phyloP scores from a whole-genome alignment of 208 protist genomes.

The Wallacemonas sp. region DNA sequence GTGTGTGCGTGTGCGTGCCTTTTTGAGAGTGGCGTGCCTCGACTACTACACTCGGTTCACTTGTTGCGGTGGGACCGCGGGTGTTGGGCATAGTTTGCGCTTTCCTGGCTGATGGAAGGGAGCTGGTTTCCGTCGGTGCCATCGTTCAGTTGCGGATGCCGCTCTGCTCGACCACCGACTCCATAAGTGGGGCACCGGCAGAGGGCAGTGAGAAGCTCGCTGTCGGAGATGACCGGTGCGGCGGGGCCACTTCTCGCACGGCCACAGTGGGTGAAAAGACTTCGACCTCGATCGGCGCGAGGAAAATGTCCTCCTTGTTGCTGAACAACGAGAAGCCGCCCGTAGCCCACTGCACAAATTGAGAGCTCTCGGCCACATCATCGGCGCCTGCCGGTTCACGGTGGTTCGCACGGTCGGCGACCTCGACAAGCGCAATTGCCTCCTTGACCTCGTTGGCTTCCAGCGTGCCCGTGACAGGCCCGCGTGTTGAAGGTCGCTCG shows the following conservation, averaged over 20 bases:
- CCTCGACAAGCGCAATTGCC: slow-evolving; percentile 41
- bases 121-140: too few species aligned
- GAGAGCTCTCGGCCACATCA: background rate
- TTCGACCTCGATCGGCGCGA: slow-evolving; percentile 40
- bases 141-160: too few species aligned
- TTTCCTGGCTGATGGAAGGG: too few species aligned
- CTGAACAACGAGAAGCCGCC: slow-evolving; percentile 69
- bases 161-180: too few species aligned
- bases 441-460: slow-evolving; percentile 75
- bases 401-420: slow-evolving; percentile 2
- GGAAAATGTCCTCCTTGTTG: slow-evolving; percentile 45
- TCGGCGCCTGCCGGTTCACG: slow-evolving; percentile 11
- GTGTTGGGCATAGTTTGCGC: too few species aligned
- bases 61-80: too few species aligned
- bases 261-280: slow-evolving; percentile 24
- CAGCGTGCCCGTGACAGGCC: slow-evolving; percentile 42
- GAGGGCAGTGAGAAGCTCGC: background rate
- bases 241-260: background rate
- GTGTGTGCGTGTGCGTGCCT: too few species aligned
- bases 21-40: too few species aligned
- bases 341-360: slow-evolving; percentile 71
- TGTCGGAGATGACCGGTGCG: slow-evolving; percentile 24
- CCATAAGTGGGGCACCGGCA: background rate
- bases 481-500: slow-evolving; percentile 36
- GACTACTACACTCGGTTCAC: too few species aligned